Percentiles rank a stretch among this genome's conserved stretches.
phyloP scores from a whole-genome alignment of 805 yeast genomes.

The Candida sakaeoensis region DNA sequence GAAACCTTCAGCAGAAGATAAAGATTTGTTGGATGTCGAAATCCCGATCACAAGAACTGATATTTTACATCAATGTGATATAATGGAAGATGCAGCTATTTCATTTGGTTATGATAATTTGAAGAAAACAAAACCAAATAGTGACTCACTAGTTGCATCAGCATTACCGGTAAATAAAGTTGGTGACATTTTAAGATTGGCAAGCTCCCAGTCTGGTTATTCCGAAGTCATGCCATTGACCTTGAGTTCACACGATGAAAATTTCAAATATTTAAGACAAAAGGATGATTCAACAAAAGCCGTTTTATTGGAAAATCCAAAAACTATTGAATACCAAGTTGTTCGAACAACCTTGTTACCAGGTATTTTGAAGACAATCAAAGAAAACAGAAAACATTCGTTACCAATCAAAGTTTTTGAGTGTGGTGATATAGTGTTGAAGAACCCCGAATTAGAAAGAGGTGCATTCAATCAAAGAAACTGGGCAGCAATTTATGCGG shows the following conservation, averaged over 20 bases:
- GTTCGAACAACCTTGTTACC: constrained; percentile 94
- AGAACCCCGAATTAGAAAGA: constrained; percentile 76
- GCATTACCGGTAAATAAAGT: constrained; percentile 90
- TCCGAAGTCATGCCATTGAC: constrained; percentile 94
- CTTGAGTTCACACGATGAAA: constrained; percentile 94
- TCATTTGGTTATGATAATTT: constrained; percentile 93
- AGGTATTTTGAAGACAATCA: constrained; percentile 90
- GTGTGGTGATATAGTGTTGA: constrained; percentile 89
- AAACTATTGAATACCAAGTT: constrained; percentile 94
- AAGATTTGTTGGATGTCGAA: constrained; percentile 55
- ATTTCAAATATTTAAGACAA: constrained; percentile 78
- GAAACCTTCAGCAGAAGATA: constrained; percentile 42
- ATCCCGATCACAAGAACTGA: constrained; percentile 96
- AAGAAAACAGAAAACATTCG: constrained; percentile 93
- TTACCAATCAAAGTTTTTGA: constrained; percentile 95
- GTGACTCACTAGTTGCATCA: constrained; percentile 75
- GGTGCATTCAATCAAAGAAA: constrained; percentile 89
- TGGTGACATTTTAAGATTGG: constrained; percentile 83
- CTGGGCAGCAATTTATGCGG: constrained; percentile 92
- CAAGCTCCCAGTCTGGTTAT: constrained; percentile 95
- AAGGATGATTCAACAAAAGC: constrained; percentile 73
- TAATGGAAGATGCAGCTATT: constrained; percentile 97
- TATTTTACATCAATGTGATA: constrained; percentile 93
- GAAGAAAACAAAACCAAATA: constrained; percentile 64
- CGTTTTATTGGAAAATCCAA: constrained; percentile 92